A percentile compares a stretch with the other conserved stretches of the same genome.
Conservation (phyloP, 352 stramenopile species). For the Phytophthora citrophthora region DNA sequence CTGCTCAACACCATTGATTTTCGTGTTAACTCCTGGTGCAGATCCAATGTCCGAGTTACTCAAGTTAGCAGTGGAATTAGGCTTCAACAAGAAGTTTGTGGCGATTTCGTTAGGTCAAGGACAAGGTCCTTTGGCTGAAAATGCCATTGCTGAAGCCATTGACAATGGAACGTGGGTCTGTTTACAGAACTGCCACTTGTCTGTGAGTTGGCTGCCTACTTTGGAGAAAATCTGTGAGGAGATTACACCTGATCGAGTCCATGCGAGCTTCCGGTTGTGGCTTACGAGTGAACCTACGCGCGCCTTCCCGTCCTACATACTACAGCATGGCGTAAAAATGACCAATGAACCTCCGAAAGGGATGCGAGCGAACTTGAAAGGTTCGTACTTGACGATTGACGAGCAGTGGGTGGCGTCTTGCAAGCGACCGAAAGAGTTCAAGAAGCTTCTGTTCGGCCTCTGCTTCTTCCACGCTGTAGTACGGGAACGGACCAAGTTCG, state of each 20-base stretch:
- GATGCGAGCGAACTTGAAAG: constrained; percentile 94
- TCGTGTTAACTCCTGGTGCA: constrained; percentile 94
- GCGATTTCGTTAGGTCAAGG: constrained; percentile 95
- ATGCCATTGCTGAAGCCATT: constrained; percentile 92
- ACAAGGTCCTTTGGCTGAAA: constrained; percentile 92
- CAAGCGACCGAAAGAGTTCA: constrained; percentile 67
- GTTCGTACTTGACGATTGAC: constrained; percentile 89
- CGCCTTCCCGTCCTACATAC: constrained; percentile 94
- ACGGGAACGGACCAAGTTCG: constrained; percentile 87
- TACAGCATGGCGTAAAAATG: constrained; percentile 96
- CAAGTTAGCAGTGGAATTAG: constrained; percentile 91
- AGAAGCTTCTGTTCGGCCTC: constrained; percentile 85
- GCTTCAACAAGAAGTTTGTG: constrained; percentile 93
- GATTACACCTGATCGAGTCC: constrained; percentile 91
- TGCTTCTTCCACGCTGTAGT: constrained; percentile 95
- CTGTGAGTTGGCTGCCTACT: constrained; percentile 94
- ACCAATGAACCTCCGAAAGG: constrained; percentile 96
- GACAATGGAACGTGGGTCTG: constrained; percentile 95
- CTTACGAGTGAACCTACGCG: constrained; percentile 94
- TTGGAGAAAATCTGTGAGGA: constrained; percentile 95
- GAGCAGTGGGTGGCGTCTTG: constrained; percentile 78
- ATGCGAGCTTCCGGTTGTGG: constrained; percentile 94
- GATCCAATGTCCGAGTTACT: constrained; percentile 96
- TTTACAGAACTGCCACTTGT: constrained; percentile 96
- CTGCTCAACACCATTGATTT: constrained; percentile 95